Conservation (phyloP, 352 stramenopile species). For the Globisporangium lucens region DNA sequence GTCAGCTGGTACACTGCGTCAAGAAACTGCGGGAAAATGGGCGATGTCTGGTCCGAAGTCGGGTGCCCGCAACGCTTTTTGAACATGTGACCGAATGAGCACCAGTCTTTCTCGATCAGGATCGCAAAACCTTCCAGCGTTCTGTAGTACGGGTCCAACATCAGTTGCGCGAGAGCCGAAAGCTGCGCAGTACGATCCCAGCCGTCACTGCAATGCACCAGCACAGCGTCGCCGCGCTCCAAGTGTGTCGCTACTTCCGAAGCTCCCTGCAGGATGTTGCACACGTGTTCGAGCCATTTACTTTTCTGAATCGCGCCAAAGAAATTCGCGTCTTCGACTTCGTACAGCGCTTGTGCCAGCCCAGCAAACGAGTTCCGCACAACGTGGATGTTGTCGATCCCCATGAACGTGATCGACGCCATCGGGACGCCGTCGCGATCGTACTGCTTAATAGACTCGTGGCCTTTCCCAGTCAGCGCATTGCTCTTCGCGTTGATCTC, state of each 20-base stretch:
- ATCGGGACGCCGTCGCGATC: slow-evolving; percentile 66
- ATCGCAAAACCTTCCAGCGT: slow-evolving; percentile 76
- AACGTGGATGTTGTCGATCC: slow-evolving; percentile 87
- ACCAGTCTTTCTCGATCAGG: slow-evolving; percentile 88
- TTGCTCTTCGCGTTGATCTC: slow-evolving; percentile 92
- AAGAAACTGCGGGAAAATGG: slow-evolving; percentile 98
- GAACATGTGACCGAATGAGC: slow-evolving; percentile 89
- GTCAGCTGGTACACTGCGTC: slow-evolving; percentile 98
- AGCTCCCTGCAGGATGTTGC: slow-evolving; percentile 69
- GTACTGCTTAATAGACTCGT: slow-evolving; percentile 88
- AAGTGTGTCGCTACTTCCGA: slow-evolving; percentile 73
- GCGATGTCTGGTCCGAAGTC: slow-evolving; percentile 92
- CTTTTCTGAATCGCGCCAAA: slow-evolving; percentile 83
- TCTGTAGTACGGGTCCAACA: slow-evolving; percentile 81
- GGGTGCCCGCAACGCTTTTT: slow-evolving; percentile 71
- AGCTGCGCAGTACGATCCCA: slow-evolving; percentile 84
- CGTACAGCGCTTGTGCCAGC: slow-evolving; percentile 70
- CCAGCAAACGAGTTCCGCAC: slow-evolving; percentile 71
- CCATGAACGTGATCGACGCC: slow-evolving; percentile 85
- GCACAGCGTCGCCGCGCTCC: slow-evolving; percentile 67
- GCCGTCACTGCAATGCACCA: slow-evolving; percentile 85
- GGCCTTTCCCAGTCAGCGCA: slow-evolving; percentile 85
- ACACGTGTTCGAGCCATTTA: slow-evolving; percentile 82
- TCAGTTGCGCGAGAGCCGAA: slow-evolving; percentile 71
- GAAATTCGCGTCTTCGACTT: slow-evolving; percentile 86